Evolutionary conservation across 2,329 filamentous ascomycete genomes (phyloP), one percentile per base, ranked within the genome.

Genomic region (Chrysoporthe austroafricana): DNA sequence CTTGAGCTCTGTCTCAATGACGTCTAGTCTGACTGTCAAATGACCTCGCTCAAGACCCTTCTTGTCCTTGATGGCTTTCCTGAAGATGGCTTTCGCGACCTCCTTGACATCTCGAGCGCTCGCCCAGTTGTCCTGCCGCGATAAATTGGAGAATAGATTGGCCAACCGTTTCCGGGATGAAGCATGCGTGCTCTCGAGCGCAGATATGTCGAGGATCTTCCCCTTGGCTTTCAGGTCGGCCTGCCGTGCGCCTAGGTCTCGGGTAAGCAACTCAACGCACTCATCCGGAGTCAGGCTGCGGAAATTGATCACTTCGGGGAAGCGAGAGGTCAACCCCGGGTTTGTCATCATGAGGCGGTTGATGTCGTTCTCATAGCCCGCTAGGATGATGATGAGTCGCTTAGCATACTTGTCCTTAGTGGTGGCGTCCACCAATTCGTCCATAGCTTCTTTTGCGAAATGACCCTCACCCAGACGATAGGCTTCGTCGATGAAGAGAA

Each of bases 401-500:
- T 83, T 79, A 2, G 80, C 77, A 73, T 87, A 92, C 48, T 79
- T 83, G 0, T 84, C 81, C 69, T 91, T 86, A 1, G 83, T 86
- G 0, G 83, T 73, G 0, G 77, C 81, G 69, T 86, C 83, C 0
- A 87, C 83, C 0, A 87, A 73, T 72, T 87, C 85, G 56, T 86
- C 84, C 2, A 86, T 76, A 0, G 85, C 85, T 68, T 87, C 85
- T 57, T 85, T 83, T 0, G 86, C 88, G 71, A 87, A 93, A 0
- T 73, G 72, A 0, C 86, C 86, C 0, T 86, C 83, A 0, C 79
- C 81, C 0, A 93, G 83, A 0, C 90, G 83, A 71, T 93, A 93
- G 0, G 90, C 90, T 73, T 93, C 90, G 66, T 93, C 91, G 8
- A 94, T 85, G 69, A 93, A 89, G 0, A 94, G 80, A 0, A 93